These are phyloP conservation scores for Monosiga brevicollis DNA, from an alignment of 78 protist genomes.

Conservation along the genomic window DNA sequence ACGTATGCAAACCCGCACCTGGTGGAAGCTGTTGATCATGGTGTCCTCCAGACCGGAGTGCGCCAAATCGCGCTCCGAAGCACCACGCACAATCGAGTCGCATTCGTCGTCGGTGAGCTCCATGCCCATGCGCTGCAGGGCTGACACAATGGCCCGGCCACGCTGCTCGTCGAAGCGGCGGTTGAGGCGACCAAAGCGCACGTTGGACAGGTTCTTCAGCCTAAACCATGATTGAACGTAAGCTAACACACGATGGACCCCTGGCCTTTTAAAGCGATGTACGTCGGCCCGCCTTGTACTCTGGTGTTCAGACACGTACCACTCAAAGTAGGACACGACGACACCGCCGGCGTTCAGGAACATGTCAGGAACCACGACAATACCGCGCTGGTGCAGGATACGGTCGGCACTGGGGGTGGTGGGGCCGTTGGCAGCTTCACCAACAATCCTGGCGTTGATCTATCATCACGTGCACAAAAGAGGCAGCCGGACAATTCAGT, in stretches of 20 bases:
- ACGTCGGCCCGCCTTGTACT: background rate
- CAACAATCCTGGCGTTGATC: no score
- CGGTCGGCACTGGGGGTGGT: slow-evolving; percentile 63
- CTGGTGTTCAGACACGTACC: slow-evolving; percentile 18
- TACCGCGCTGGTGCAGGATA: slow-evolving; percentile 36
- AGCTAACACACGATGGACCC: background rate
- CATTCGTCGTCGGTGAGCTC: slow-evolving; percentile 18
- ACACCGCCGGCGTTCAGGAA: slow-evolving; percentile 82
- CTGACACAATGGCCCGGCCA: background rate
- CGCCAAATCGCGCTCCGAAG: slow-evolving; percentile 66
- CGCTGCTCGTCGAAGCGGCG: background rate
- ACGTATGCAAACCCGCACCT: background rate
- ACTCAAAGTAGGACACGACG: slow-evolving; percentile 80
- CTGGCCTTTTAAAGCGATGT: no score
- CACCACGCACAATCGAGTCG: slow-evolving; percentile 51
- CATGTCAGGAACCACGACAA: slow-evolving; percentile 71
- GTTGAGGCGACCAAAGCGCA: slow-evolving; percentile 43
- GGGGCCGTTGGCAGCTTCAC: slow-evolving; percentile 81
- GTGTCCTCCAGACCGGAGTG: slow-evolving; percentile 72
- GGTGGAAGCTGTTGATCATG: slow-evolving; percentile 33
- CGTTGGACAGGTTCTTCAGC: slow-evolving; percentile 70
- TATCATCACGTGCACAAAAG: no score
- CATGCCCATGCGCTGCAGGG: background rate
- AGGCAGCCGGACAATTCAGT: no score
- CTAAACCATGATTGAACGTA: background rate